phyloP scores from a whole-genome alignment of 805 yeast genomes.

The Diddensiella transvaalensis region DNA sequence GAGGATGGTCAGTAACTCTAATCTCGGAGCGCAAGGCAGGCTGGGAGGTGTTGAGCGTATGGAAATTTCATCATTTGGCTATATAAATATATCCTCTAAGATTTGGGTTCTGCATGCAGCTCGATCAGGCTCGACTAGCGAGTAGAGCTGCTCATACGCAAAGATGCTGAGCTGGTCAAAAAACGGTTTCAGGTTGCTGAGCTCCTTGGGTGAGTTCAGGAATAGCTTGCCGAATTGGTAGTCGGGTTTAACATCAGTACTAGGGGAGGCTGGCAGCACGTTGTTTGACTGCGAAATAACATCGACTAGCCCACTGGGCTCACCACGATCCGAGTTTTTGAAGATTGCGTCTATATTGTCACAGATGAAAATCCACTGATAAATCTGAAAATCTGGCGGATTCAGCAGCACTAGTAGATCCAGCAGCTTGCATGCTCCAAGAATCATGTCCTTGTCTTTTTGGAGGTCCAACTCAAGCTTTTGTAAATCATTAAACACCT shows the following conservation, averaged over 20 bases:
- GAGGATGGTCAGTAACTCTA: conserved; percentile 53
- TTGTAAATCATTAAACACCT: conserved; percentile 39
- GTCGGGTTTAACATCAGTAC: background rate
- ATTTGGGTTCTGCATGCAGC: conserved; percentile 54
- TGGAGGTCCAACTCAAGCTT: conserved; percentile 12
- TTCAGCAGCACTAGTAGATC: conserved; percentile 68
- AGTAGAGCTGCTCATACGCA: conserved; percentile 63
- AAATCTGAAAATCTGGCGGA: conserved; percentile 67
- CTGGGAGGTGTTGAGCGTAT: conserved; percentile 86
- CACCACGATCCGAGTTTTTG: conserved; percentile 32
- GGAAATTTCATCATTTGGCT: conserved; percentile 46
- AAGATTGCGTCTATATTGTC: conserved; percentile 60
- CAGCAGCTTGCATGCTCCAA: conserved; percentile 70
- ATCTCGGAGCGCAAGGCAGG: conserved; percentile 79
- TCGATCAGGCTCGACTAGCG: conserved; percentile 42
- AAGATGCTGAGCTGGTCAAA: conserved; percentile 62
- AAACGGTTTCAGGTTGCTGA: conserved; percentile 55
- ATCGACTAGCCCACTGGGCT: conserved; percentile 45
- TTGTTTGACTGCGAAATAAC: conserved; percentile 32
- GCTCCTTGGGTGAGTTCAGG: conserved; percentile 36
- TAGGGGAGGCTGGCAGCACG: background rate
- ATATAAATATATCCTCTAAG: conserved; percentile 48
- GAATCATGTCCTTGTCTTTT: conserved; percentile 10
- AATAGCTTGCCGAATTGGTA: conserved; percentile 37
- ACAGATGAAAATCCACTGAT: conserved; percentile 83